Evolutionary conservation across 805 yeast genomes (phyloP).

Genomic region (Ogataea trehalophila): DNA sequence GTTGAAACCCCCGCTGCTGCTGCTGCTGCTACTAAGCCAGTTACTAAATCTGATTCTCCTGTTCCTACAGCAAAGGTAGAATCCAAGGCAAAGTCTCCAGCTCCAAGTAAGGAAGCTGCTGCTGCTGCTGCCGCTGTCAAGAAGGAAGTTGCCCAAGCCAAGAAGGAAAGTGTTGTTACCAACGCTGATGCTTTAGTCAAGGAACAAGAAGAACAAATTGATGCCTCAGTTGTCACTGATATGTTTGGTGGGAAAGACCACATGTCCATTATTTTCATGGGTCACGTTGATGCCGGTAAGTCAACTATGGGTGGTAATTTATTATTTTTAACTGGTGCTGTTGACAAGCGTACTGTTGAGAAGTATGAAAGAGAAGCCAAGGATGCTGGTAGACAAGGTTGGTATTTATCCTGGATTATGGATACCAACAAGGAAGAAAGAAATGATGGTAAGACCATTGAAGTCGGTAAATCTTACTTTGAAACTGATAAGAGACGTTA

Average conservation of each 20-base stretch:
- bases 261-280: conserved; percentile 95
- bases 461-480: conserved; percentile 95
- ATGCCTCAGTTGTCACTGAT: conserved; percentile 83
- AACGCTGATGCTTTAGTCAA: conserved; percentile 50
- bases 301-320: conserved; percentile 99
- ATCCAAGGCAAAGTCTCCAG: conserved; percentile 12
- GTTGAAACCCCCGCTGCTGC: conserved; percentile 18
- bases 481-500: conserved; percentile 98
- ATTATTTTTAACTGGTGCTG: conserved; percentile 89
- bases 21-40: conserved; percentile 10
- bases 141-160: conserved; percentile 2
- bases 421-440: conserved; percentile 99
- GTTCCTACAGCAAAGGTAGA: conserved; percentile 9
- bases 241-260: conserved; percentile 98
- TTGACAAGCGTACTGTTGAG: conserved; percentile 97
- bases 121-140: conserved; percentile 14
- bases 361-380: conserved; percentile 98
- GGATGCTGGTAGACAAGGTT: conserved; percentile 99
- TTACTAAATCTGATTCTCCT: conserved; percentile 8
- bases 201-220: conserved; percentile 77
- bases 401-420: conserved; percentile 99
- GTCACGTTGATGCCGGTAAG: conserved; percentile 99
- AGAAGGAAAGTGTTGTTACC: conserved; percentile 19
- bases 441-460: conserved; percentile 98
- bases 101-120: conserved; percentile 11